These are phyloP conservation scores for Venturia pyrina DNA, from an alignment of 2,329 filamentous ascomycete genomes.

Conservation along the genomic window DNA sequence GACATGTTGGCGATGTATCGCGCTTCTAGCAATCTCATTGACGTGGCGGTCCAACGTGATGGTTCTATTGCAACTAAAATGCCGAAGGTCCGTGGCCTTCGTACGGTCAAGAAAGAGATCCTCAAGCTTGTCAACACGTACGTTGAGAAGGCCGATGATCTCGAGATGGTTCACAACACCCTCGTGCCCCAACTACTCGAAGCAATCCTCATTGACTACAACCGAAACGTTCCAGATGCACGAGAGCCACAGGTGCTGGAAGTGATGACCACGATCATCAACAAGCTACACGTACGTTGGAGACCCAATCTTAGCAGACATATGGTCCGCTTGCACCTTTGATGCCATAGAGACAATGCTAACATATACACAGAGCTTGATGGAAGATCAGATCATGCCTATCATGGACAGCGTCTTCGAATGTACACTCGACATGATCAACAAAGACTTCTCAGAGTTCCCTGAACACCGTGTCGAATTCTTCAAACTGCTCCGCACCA, in stretches of 20 bases:
- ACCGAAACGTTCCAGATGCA: constrained; percentile 89
- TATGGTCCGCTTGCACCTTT: constrained; percentile 25
- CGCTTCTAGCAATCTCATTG: constrained; percentile 92
- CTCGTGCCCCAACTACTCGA: constrained; percentile 95
- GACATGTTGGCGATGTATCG: constrained; percentile 99
- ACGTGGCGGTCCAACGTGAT: constrained; percentile 77
- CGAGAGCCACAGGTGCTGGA: constrained; percentile 94
- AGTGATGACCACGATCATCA: constrained; percentile 95
- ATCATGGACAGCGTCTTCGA: constrained; percentile 99
- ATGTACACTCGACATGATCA: constrained; percentile 98
- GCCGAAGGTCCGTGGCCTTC: constrained; percentile 85
- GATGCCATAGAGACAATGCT: constrained; percentile 14
- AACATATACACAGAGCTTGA: constrained; percentile 54
- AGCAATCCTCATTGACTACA: constrained; percentile 90
- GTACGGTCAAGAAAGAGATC: constrained; percentile 99
- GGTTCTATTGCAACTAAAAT: constrained; percentile 94
- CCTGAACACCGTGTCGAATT: constrained; percentile 99
- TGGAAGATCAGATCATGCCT: constrained; percentile 95
- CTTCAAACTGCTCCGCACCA: constrained; percentile 90
- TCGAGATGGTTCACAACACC: constrained; percentile 83
- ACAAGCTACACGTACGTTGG: constrained; percentile 83
- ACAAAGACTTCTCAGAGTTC: constrained; percentile 99
- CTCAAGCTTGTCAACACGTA: constrained; percentile 97
- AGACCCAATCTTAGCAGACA: constrained; percentile 42
- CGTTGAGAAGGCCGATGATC: constrained; percentile 93